Base-by-base conservation (phyloP, 1,284 basidiomycete genomes). In the Rhizoctonia solani region DNA sequence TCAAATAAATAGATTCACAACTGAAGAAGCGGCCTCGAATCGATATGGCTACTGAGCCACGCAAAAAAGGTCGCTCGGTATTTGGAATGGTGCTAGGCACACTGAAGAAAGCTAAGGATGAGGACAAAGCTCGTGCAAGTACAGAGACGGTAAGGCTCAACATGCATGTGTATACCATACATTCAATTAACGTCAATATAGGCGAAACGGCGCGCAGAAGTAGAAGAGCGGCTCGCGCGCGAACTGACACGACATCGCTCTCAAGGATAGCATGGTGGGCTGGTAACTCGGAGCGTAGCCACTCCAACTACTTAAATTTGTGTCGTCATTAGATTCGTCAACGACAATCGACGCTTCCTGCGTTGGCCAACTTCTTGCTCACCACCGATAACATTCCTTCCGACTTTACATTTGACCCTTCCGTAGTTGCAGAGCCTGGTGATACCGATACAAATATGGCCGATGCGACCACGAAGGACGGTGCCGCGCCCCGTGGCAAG, bases 341-440 rank as follows among this genome's bases (percentile, higher is more conserved):
- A 44, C 70, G 69, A 49, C 65, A 69, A 32, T 23, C 65, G 25
- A 54, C 61, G 4, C 54, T 71, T 30, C 70, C 70, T 9, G 46
- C 56, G 8, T 79, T 92, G 50, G 82, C 88, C 68, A 87, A 89
- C 75, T 92, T 89, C 79, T 79, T 92, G 67, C 78, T 84, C 70
- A 92, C 90, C 39, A 86, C 87, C 70, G 90, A 92, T 76, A 77
- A 77, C 65, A 85, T 91, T 66, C 82, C 83, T 66, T 49, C 19
- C 63, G 58, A 66, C 59, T 25, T 52, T 70, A 41, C 46, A 63
- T 32, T 56, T 55, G 58, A 54, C 59, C 50, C 37, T 68, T 32
- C 54, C 59, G 58, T 46, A 56, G 53, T 54, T 54, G 19, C 55
- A 54, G 68, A 46, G 41, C 73, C 80, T 25, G 74, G 75, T 25